Evolutionary conservation across 495 filamentous ascomycete genomes (phyloP), one percentile per base, ranked within the genome.

Genomic region (Xylaria bambusicola): DNA sequence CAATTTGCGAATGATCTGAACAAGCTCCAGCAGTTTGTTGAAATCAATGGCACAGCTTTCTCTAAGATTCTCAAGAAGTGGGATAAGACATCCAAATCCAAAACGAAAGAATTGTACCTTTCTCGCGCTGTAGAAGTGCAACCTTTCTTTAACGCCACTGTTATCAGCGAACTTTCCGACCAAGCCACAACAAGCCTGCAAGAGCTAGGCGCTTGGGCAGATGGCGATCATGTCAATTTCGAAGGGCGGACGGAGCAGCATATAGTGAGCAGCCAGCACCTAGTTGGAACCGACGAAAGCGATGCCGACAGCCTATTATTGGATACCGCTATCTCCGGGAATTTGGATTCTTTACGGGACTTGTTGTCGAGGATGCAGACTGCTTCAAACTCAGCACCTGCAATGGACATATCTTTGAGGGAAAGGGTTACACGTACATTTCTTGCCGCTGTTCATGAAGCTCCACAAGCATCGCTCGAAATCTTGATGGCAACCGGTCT

Each of bases 41-140:
- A 97, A 68, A 89, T 97, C 67, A 98, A 98, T 73, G 93, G 93
- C 64, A 96, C 90, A 10, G 94, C 92, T 23, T 95, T 97, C 72
- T 97, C 94, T 20, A 98, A 98, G 72, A 98, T 98, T 44, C 80
- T 98, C 51, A 98, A 98, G 78, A 98, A 98, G 85, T 98, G 94
- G 94, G 94, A 98, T 75, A 98, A 98, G 82, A 96, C 95, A 17
- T 96, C 93, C 56, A 98, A 98, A 83, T 98, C 94, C 53, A 91
- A 92, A 67, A 97, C 93, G 62, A 98, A 98, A 71, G 95, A 98
- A 75, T 80, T 98, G 21, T 98, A 97, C 68, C 86, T 98, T 31
- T 93, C 94, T 10, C 85, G 94, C 17, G 94, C 95, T 10, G 93
- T 98, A 50, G 94, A 98, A 74, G 92, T 97, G 47, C 94, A 97